Conservation (phyloP, 306 rosid species). For the Leucaena leucocephala region DNA sequence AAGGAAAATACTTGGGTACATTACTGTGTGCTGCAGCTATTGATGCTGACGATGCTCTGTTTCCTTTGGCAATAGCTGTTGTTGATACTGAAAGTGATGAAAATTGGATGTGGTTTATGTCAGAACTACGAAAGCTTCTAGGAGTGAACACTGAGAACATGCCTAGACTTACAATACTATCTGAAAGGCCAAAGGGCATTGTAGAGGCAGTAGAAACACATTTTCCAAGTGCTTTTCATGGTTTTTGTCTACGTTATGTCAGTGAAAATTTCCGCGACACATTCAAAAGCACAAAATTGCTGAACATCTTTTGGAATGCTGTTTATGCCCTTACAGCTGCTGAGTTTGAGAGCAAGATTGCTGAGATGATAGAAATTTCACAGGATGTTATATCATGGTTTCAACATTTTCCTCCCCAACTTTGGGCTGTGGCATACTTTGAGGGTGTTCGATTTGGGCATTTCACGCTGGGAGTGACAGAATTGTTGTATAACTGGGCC, state of each 20-base stretch:
- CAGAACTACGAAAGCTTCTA: slow-evolving; percentile 90
- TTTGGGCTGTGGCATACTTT: slow-evolving; percentile 96
- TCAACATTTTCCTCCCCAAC: slow-evolving; percentile 84
- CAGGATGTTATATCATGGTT: slow-evolving; percentile 85
- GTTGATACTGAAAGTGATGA: slow-evolving; percentile 90
- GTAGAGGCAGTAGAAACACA: too few relatives aligned
- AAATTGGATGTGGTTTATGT: slow-evolving; percentile 99
- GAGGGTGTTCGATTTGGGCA: slow-evolving; percentile 95
- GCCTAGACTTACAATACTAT: too few relatives aligned
- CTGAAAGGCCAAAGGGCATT: too few relatives aligned
- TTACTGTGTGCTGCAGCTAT: slow-evolving; percentile 90
- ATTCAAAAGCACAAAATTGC: slow-evolving; percentile 89
- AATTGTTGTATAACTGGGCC: slow-evolving; percentile 93
- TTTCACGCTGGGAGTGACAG: slow-evolving; percentile 85
- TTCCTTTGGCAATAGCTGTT: slow-evolving; percentile 89
- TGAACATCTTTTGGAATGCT: slow-evolving; percentile 96
- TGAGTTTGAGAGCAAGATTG: too few relatives aligned
- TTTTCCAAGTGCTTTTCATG: too few relatives aligned
- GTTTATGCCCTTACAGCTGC: slow-evolving; percentile 81
- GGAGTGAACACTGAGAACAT: neutral
- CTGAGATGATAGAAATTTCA: slow-evolving; percentile 67
- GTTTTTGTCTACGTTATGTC: neutral
- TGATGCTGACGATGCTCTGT: slow-evolving; percentile 90
- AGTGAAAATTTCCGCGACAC: slow-evolving; percentile 69
- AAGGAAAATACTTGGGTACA: slow-evolving; percentile 57